Base-by-base conservation (phyloP, 2,329 filamentous ascomycete species). In the Allantophomopsis lycopodina region DNA sequence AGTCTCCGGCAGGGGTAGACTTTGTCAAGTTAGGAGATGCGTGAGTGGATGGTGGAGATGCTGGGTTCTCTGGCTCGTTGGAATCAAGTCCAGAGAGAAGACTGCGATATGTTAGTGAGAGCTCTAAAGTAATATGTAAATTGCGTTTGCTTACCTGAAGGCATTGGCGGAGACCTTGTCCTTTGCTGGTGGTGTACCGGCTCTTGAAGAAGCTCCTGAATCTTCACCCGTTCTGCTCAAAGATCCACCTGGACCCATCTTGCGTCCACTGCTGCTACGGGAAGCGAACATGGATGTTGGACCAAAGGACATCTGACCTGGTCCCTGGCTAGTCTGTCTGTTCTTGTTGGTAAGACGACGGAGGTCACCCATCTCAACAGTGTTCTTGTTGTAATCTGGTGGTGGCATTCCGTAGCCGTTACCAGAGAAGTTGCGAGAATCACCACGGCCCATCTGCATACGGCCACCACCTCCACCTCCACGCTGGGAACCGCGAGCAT, bases 341-440 rank as follows among this genome's bases (percentile, higher is more conserved):
- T 69, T 72, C 34, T 69, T 69, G 63, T 82, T 84, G 51, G 73
- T 69, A 32, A 98, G 73, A 52, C 86, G 84, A 46, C 85, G 80
- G 43, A 98, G 73, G 57, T 98, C 91, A 52, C 95, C 88, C 66
- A 86, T 87, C 45, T 79, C 84, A 48, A 98, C 82, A 51, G 83
- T 83, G 66, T 91, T 94, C 51, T 73, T 73, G 38, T 72, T 69
- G 54, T 73, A 79, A 53, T 83, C 77, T 40, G 71, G 71, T 39
- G 83, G 85, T 39, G 79, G 76, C 47, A 79, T 73, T 60, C 83
- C 79, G 47, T 73, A 73, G 59, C 79, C 83, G 50, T 73, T 72
- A 44, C 71, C 71, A 35, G 83, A 86, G 65, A 91, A 91, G 53
- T 83, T 80, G 53, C 91, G 82, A 42, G 79, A 79, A 61, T 96